These are phyloP conservation scores for Inga leiocalycina DNA, from an alignment of 306 rosid genomes.

Conservation along the genomic window DNA sequence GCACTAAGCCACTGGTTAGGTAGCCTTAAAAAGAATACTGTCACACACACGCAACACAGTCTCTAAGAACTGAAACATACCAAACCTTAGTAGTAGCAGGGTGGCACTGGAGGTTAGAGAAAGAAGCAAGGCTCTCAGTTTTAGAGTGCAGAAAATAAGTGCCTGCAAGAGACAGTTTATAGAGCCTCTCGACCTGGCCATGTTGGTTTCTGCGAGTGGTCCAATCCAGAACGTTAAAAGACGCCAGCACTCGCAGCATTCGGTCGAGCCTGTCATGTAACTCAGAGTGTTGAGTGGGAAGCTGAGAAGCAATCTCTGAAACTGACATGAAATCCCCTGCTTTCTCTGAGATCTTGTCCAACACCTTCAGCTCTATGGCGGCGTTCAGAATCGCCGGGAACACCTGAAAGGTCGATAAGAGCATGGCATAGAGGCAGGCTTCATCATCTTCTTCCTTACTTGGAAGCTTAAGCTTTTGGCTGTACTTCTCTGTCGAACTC, in stretches of 20 bases:
- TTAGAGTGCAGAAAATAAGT: slow-evolving; percentile 16
- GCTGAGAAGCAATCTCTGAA: slow-evolving; percentile 20
- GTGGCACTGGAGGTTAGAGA: slow-evolving; percentile 7
- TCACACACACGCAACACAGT: neutral
- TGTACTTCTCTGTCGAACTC: neutral
- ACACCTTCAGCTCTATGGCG: slow-evolving; percentile 33
- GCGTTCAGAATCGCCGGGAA: slow-evolving; percentile 25
- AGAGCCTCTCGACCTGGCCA: slow-evolving; percentile 27
- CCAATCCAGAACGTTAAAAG: slow-evolving; percentile 19
- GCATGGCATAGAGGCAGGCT: slow-evolving; percentile 35
- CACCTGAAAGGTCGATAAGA: slow-evolving; percentile 5
- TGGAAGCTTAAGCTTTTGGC: neutral
- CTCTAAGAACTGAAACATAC: neutral
- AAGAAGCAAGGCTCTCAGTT: slow-evolving; percentile 3
- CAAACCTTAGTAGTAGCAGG: slow-evolving; percentile 1
- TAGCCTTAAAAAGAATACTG: neutral
- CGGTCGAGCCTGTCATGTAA: slow-evolving; percentile 9
- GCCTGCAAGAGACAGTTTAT: slow-evolving; percentile 22
- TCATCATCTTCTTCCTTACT: slow-evolving; percentile 30
- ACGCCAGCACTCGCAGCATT: slow-evolving; percentile 27
- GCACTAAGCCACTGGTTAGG: neutral
- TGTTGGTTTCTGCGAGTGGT: neutral
- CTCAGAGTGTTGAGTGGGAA: slow-evolving; percentile 14
- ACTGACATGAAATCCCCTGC: neutral
- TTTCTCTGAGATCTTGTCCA: slow-evolving; percentile 8